These are phyloP conservation scores for Baorangia bicolor DNA, from an alignment of 768 basidiomycete species.

Conservation along the genomic window DNA sequence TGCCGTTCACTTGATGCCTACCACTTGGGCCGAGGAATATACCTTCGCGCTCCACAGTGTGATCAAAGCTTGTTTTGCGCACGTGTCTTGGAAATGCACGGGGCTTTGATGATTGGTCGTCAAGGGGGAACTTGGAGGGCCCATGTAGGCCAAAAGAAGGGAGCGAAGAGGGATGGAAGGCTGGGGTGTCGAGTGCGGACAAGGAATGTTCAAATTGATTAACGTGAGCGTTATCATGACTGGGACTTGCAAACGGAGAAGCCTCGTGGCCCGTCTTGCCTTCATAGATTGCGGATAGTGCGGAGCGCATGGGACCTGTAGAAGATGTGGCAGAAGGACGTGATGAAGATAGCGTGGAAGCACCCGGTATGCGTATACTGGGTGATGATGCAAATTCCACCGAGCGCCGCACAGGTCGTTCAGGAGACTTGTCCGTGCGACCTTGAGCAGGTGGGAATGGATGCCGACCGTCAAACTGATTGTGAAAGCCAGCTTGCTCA, in stretches of 20 bases:
- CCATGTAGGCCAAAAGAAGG: conserved; percentile 72
- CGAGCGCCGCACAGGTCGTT: conserved; percentile 24
- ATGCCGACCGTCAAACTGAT: conserved; percentile 43
- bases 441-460: conserved; percentile 40
- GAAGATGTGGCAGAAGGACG: conserved; percentile 49
- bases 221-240: conserved; percentile 28
- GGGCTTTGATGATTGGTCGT: conserved; percentile 38
- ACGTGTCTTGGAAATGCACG: conserved; percentile 80
- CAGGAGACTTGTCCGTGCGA: conserved; percentile 28
- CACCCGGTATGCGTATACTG: conserved; percentile 40
- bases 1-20: conserved; percentile 80
- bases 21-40: conserved; percentile 58
- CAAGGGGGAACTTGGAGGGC: conserved; percentile 35
- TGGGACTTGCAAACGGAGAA: conserved; percentile 38
- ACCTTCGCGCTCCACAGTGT: conserved; percentile 74
- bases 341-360: conserved; percentile 43
- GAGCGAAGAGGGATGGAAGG: conserved; percentile 68
- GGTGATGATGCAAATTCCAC: conserved; percentile 25
- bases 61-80: conserved; percentile 94
- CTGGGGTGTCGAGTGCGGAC: conserved; percentile 46
- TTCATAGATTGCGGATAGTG: conserved; percentile 50
- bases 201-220: conserved; percentile 39
- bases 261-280: conserved; percentile 37
- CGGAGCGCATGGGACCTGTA: conserved; percentile 37
- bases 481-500: conserved; percentile 41